Percentiles rank a stretch among this genome's conserved stretches.
Conservation (phyloP, 1,284 basidiomycete genomes). For the Porogramme epimiltina region DNA sequence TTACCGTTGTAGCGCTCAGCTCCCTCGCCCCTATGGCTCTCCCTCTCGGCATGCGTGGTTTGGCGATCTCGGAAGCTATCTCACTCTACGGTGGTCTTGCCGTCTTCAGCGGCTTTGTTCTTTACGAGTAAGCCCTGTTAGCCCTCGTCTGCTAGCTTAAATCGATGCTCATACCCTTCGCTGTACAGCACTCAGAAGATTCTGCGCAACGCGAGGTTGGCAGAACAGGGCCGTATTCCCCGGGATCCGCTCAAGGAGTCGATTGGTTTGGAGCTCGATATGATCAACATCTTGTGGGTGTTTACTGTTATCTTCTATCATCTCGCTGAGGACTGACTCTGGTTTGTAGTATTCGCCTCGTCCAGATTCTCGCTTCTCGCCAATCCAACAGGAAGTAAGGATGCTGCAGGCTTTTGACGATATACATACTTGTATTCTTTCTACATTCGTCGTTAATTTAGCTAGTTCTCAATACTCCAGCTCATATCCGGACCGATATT, state of each 20-base stretch:
- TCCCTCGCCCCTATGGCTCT: constrained; percentile 87
- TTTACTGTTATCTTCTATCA: background rate
- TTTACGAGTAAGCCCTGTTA: constrained; percentile 66
- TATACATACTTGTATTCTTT: too few relatives aligned
- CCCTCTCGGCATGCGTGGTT: constrained; percentile 76
- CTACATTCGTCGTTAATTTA: too few relatives aligned
- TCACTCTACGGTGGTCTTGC: constrained; percentile 86
- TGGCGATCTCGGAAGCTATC: constrained; percentile 79
- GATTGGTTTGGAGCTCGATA: constrained; percentile 80
- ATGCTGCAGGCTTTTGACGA: background rate
- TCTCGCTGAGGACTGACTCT: background rate
- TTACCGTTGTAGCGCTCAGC: constrained; percentile 84
- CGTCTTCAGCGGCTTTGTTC: constrained; percentile 85
- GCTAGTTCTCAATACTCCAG: too few relatives aligned
- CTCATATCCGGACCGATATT: too few relatives aligned
- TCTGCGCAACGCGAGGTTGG: constrained; percentile 74
- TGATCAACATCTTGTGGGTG: constrained; percentile 84
- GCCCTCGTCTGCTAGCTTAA: background rate
- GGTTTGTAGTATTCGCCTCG: constrained; percentile 83
- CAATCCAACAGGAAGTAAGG: constrained; percentile 50
- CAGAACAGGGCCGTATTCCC: constrained; percentile 66
- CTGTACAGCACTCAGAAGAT: constrained; percentile 75
- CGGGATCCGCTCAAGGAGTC: constrained; percentile 82
- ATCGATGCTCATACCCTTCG: background rate
- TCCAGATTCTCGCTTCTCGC: constrained; percentile 79